A percentile compares a stretch with the other conserved stretches of the same genome.
Evolutionary conservation across 257 asterid species (phyloP).

Genomic region (Gardenia jasminoides): DNA sequence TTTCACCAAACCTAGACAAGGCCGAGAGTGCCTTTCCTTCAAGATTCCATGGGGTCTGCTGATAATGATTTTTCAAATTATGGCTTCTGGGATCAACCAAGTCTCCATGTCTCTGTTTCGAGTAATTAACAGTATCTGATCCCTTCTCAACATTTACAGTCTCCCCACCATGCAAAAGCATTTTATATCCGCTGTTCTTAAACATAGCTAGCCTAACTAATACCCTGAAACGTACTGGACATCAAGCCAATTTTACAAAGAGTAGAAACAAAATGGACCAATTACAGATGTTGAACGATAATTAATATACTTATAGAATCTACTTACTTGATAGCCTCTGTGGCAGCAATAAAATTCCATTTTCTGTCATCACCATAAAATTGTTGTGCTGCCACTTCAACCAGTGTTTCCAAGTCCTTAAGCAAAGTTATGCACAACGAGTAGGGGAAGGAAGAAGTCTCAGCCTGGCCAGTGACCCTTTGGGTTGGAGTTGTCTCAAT

Average conservation of each 20-base stretch:
- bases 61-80: conserved; percentile 37
- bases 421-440: conserved; percentile 85
- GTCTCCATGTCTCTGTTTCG: conserved; percentile 26
- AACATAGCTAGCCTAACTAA: conserved; percentile 67
- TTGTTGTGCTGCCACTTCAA: conserved; percentile 91
- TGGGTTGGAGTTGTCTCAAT: conserved; percentile 56
- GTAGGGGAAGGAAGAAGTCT: conserved; percentile 65
- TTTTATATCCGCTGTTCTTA: conserved; percentile 67
- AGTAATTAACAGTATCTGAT: conserved; percentile 34
- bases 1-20: conserved; percentile 80
- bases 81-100: conserved; percentile 35
- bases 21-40: conserved; percentile 96
- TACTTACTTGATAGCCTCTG: conserved; percentile 77
- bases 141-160: conserved; percentile 39
- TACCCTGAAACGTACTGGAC: conserved; percentile 51
- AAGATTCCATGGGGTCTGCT: conserved; percentile 48
- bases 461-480: conserved; percentile 33
- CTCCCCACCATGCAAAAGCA: conserved; percentile 97
- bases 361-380: conserved; percentile 75
- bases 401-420: conserved; percentile 91
- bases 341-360: conserved; percentile 81
- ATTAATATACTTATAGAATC: conserved; percentile 8
- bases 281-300: conserved; percentile 8
- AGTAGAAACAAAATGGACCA: conserved; percentile 15
- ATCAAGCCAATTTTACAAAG: conserved; percentile 18